These are phyloP conservation scores for Auriscalpium vulgare DNA, from an alignment of 768 basidiomycete species.

Conservation along the genomic window DNA sequence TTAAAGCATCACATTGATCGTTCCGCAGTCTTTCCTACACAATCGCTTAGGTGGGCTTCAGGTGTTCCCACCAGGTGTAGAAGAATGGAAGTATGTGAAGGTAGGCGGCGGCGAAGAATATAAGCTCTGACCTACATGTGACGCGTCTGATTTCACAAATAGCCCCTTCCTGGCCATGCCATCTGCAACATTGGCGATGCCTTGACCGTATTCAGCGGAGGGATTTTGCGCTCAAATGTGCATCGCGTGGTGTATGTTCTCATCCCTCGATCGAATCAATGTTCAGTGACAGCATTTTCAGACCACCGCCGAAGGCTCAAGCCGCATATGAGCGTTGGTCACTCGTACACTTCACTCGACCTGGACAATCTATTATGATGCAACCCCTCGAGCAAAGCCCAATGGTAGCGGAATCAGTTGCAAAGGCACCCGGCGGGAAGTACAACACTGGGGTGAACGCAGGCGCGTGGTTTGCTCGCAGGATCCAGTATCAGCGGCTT, in stretches of 20 bases:
- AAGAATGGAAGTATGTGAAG: constrained; percentile 63
- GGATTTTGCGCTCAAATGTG: constrained; percentile 24
- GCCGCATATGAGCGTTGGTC: constrained; percentile 51
- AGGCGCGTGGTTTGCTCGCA: background rate
- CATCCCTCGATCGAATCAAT: background rate
- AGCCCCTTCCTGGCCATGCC: constrained; percentile 24
- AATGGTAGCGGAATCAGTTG: background rate
- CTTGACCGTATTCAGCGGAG: constrained; percentile 24
- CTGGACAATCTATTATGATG: background rate
- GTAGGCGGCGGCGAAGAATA: constrained; percentile 20
- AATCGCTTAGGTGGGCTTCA: constrained; percentile 65
- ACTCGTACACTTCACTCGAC: constrained; percentile 30
- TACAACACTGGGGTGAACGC: background rate
- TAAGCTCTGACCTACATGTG: background rate
- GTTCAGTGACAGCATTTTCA: background rate
- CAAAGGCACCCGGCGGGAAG: background rate
- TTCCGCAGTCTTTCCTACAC: constrained; percentile 42
- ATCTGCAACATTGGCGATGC: constrained; percentile 28
- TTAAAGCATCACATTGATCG: background rate
- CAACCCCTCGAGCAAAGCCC: background rate
- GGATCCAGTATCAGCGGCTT: background rate
- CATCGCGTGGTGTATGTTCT: constrained; percentile 22
- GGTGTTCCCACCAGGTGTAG: constrained; percentile 51
- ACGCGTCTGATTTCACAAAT: background rate
- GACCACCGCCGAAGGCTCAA: constrained; percentile 53